Evolutionary conservation across 2,329 filamentous ascomycete genomes (phyloP).

Genomic region (Chalara sp.): DNA sequence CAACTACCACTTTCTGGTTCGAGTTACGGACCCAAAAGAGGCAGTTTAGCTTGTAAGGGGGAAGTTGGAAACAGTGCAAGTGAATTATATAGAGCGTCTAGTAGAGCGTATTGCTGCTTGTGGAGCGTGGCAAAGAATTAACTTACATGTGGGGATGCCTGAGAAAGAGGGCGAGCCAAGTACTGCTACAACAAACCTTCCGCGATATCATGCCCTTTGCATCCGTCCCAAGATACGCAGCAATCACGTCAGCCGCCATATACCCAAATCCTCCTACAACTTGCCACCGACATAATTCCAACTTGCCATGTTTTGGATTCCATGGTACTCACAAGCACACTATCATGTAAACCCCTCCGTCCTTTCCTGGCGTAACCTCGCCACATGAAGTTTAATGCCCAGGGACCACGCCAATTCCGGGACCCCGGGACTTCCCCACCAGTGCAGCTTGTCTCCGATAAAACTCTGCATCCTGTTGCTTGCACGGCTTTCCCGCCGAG

Average conservation of each 20-base stretch:
- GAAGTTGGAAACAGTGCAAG: too few relatives aligned
- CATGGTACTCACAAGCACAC: slow-evolving; percentile 2
- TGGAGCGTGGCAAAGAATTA: too few relatives aligned
- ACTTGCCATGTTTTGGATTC: slow-evolving; percentile 4
- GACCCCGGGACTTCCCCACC: neutral
- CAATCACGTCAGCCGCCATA: slow-evolving; percentile 2
- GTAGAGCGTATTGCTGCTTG: too few relatives aligned
- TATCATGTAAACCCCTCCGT: slow-evolving; percentile 6
- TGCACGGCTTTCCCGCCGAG: slow-evolving; percentile 8
- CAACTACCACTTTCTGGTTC: too few relatives aligned
- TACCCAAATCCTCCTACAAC: slow-evolving; percentile 6
- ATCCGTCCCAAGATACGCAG: slow-evolving; percentile 5
- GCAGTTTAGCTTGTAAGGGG: too few relatives aligned
- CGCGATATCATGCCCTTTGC: slow-evolving; percentile 2
- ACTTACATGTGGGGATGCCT: neutral
- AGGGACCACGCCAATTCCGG: slow-evolving; percentile 6
- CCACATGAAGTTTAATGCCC: slow-evolving; percentile 11
- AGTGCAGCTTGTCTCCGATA: slow-evolving; percentile 7
- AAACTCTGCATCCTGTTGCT: slow-evolving; percentile 9
- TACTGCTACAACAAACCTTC: slow-evolving; percentile 3
- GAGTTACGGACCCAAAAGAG: too few relatives aligned
- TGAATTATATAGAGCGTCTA: too few relatives aligned
- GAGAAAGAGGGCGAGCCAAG: slow-evolving; percentile 2
- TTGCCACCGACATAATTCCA: slow-evolving; percentile 6
- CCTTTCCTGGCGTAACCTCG: slow-evolving; percentile 11